These are phyloP conservation scores for Rhizopus microsporus DNA, from an alignment of 371 early-diverging fungal species.

Conservation along the genomic window DNA sequence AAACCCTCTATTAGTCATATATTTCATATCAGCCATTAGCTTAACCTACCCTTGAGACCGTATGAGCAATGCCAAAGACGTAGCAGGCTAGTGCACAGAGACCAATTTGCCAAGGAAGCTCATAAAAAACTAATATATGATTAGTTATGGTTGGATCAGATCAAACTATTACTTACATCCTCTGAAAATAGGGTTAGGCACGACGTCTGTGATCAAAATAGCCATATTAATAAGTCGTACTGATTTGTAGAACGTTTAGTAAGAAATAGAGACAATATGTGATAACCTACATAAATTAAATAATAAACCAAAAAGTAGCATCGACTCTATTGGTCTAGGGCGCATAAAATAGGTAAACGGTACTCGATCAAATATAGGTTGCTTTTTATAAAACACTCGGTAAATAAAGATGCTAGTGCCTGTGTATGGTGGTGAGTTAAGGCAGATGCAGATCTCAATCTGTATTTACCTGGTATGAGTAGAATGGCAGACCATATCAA, in stretches of 20 bases:
- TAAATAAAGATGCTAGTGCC: slow-evolving; percentile 21
- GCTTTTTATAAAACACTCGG: slow-evolving; percentile 22
- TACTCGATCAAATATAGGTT: slow-evolving; percentile 25
- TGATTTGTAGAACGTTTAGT: slow-evolving; percentile 9
- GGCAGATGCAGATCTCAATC: not conserved
- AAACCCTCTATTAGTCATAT: not conserved
- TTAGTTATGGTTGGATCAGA: not conserved
- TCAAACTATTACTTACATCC: slow-evolving; percentile 21
- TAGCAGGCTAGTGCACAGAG: slow-evolving; percentile 36
- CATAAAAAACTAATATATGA: slow-evolving; percentile 30
- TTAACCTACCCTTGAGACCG: slow-evolving; percentile 35
- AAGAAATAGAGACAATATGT: not conserved
- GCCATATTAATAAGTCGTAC: slow-evolving; percentile 35
- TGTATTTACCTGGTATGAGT: slow-evolving; percentile 25
- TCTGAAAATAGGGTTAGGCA: slow-evolving; percentile 23
- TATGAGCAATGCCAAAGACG: slow-evolving; percentile 46
- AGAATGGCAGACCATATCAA: slow-evolving; percentile 24
- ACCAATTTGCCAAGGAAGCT: slow-evolving; percentile 47
- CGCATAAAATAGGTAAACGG: slow-evolving; percentile 26
- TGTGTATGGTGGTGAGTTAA: not conserved
- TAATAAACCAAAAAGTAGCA: slow-evolving; percentile 32
- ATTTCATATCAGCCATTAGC: not conserved
- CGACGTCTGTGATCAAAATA: slow-evolving; percentile 24
- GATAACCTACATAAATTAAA: slow-evolving; percentile 32
- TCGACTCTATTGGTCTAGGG: slow-evolving; percentile 41